Evolutionary conservation across 768 basidiomycete genomes (phyloP).

Genomic region (Russula griseocarnosa): DNA sequence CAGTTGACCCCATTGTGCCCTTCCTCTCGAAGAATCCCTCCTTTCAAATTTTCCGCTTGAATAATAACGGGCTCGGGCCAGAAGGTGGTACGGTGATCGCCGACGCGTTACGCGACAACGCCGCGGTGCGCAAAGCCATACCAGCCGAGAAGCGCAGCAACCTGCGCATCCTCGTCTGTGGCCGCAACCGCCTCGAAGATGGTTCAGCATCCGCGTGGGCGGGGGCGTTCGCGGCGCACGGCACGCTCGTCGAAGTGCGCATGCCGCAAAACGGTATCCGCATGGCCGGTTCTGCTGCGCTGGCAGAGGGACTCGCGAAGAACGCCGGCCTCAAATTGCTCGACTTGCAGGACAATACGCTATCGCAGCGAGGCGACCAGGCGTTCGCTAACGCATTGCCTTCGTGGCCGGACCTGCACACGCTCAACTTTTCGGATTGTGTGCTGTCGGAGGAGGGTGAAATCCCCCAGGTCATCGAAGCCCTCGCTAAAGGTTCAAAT

Average conservation of each 20-base stretch:
- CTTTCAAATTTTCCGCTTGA: constrained; percentile 82
- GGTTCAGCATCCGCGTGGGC: constrained; percentile 83
- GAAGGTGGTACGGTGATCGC: constrained; percentile 84
- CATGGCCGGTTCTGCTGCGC: constrained; percentile 79
- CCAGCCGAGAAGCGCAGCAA: constrained; percentile 62
- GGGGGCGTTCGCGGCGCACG: constrained; percentile 81
- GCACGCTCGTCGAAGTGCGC: constrained; percentile 74
- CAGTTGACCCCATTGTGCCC: constrained; percentile 88
- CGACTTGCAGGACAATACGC: constrained; percentile 91
- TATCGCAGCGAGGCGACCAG: constrained; percentile 54
- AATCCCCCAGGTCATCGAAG: constrained; percentile 58
- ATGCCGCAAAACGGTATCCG: constrained; percentile 99
- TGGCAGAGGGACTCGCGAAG: constrained; percentile 70
- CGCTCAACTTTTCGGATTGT: constrained; percentile 92
- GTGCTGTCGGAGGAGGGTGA: constrained; percentile 81
- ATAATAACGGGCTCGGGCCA: constrained; percentile 95
- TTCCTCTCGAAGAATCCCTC: constrained; percentile 80
- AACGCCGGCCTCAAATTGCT: constrained; percentile 65
- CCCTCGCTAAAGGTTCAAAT: constrained; percentile 66
- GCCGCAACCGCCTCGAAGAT: constrained; percentile 93
- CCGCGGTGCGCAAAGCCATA: constrained; percentile 50
- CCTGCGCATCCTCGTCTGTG: constrained; percentile 80
- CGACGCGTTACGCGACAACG: constrained; percentile 74
- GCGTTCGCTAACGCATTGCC: constrained; percentile 60
- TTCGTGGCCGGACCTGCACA: constrained; percentile 65